Conservation (phyloP, 257 asterid genomes). For the Jaltomata sinuosa region DNA sequence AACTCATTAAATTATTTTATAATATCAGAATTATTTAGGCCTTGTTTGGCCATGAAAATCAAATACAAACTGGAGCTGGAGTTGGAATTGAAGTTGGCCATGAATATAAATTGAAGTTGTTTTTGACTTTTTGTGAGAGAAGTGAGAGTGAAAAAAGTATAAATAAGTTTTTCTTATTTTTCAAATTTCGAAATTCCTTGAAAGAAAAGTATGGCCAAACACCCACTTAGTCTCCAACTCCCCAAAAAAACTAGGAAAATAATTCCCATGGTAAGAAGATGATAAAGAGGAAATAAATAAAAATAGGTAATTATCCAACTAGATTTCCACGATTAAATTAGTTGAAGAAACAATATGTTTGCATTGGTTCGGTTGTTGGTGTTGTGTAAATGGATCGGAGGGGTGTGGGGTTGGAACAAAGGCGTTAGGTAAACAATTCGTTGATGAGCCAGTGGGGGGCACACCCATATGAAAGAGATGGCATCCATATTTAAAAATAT, state of each 20-base stretch:
- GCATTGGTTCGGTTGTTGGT: constrained; percentile 1
- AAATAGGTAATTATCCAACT: background rate
- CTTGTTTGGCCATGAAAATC: too few relatives aligned
- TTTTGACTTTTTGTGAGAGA: too few relatives aligned
- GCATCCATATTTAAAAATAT: constrained; percentile 14
- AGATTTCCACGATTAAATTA: background rate
- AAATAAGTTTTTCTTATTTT: too few relatives aligned
- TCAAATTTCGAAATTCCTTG: too few relatives aligned
- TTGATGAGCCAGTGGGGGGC: constrained; percentile 7
- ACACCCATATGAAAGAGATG: constrained; percentile 21
- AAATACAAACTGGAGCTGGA: too few relatives aligned
- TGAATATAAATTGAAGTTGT: too few relatives aligned
- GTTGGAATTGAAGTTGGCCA: too few relatives aligned
- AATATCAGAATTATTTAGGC: too few relatives aligned
- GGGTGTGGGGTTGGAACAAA: constrained; percentile 1
- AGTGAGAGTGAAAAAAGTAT: too few relatives aligned
- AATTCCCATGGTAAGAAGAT: background rate
- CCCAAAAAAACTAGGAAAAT: background rate
- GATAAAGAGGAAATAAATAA: background rate
- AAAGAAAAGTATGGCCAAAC: too few relatives aligned
- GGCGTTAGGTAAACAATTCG: constrained; percentile 2
- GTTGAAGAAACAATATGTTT: background rate
- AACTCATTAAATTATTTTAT: background rate
- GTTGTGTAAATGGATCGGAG: background rate
- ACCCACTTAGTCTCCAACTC: too few relatives aligned